phyloP scores from a whole-genome alignment of 306 rosid species.

The Rosa multiflora region DNA sequence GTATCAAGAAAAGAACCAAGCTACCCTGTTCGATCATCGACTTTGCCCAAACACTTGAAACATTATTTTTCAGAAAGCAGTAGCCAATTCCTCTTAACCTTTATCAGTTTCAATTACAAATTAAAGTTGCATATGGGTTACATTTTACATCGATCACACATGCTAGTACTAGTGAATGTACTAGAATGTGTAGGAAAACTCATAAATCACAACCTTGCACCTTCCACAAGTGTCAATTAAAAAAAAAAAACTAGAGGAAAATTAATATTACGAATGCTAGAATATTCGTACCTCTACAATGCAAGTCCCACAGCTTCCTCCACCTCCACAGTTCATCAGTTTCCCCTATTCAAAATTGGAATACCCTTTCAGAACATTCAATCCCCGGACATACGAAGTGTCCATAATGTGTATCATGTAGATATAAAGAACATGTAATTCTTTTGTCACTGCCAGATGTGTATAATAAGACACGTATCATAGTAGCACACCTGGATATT shows the following conservation, averaged over 20 bases:
- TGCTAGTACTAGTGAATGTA: background rate
- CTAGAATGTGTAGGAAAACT: background rate
- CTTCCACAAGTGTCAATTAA: background rate
- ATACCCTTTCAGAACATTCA: background rate
- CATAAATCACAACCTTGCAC: background rate
- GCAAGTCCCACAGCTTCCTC: conserved; percentile 96
- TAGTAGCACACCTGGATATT: no score
- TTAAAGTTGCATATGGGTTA: background rate
- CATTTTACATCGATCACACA: background rate
- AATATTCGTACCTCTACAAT: conserved; percentile 61
- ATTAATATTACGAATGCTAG: background rate
- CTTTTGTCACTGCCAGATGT: no score
- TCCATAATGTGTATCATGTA: background rate
- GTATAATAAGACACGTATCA: background rate
- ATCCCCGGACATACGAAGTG: background rate
- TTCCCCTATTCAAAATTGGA: conserved; percentile 58
- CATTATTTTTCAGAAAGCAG: background rate
- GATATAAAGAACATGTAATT: background rate
- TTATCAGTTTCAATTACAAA: background rate
- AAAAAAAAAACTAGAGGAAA: background rate
- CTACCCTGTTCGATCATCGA: background rate
- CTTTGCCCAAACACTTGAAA: background rate
- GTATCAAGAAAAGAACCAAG: conserved; percentile 3
- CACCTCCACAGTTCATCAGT: conserved; percentile 92
- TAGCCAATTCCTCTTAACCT: background rate